Conservation (phyloP, 768 basidiomycete genomes). For the Coprinellus aureogranulatus region DNA sequence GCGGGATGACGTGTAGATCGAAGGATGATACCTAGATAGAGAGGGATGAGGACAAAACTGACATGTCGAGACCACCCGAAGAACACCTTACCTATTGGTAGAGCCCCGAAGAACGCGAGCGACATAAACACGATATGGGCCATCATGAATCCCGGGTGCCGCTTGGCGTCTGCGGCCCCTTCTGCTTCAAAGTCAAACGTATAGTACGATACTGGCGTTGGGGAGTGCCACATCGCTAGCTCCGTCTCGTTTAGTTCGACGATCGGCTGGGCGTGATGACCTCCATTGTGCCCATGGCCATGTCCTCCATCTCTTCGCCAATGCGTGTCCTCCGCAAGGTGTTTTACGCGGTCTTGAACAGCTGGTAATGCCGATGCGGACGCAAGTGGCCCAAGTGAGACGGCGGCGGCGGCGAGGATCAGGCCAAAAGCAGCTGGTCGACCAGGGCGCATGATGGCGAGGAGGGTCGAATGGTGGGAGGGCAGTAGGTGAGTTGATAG, state of each 20-base stretch:
- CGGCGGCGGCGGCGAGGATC: constrained; percentile 11
- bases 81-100: constrained; percentile 69
- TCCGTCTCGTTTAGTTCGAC: constrained; percentile 77
- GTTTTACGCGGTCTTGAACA: not conserved
- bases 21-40: constrained; percentile 65
- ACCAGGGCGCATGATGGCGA: constrained; percentile 14
- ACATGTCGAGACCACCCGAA: too few species aligned
- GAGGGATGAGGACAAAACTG: not conserved
- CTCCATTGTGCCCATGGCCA: constrained; percentile 44
- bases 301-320: constrained; percentile 35
- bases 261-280: constrained; percentile 47
- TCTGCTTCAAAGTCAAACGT: constrained; percentile 69
- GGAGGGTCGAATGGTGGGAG: not conserved
- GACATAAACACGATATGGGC: constrained; percentile 73
- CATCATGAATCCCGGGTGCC: constrained; percentile 69
- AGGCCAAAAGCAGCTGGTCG: constrained; percentile 6
- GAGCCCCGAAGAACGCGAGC: constrained; percentile 76
- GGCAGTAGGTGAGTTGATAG: not conserved
- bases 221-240: constrained; percentile 58
- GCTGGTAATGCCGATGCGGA: not conserved
- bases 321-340: not conserved
- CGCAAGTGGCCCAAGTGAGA: not conserved
- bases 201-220: constrained; percentile 80
- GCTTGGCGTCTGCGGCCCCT: constrained; percentile 35
- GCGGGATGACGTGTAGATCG: constrained; percentile 72